Evolutionary conservation across 768 basidiomycete genomes (phyloP).

Genomic region (Hygrophorus russula): DNA sequence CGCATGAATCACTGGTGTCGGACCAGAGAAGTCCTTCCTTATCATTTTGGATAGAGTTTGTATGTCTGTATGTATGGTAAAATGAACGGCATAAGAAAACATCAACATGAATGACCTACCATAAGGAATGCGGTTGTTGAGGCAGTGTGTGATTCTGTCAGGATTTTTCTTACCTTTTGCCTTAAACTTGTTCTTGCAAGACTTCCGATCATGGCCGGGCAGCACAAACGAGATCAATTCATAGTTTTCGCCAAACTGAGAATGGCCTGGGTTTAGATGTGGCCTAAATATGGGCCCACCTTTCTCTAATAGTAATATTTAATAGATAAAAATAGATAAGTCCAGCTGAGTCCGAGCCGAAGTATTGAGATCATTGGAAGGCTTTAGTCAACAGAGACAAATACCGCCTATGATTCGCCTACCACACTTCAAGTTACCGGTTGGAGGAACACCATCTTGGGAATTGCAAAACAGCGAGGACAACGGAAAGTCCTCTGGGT

Average conservation of each 20-base stretch:
- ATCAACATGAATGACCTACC: conserved; percentile 2
- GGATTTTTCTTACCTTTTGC: conserved; percentile 77
- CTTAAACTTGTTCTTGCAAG: conserved; percentile 91
- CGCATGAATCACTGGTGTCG: conserved; percentile 53
- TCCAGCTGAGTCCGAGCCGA: background rate
- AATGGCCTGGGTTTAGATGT: conserved; percentile 69
- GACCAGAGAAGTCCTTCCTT: conserved; percentile 78
- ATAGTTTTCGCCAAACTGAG: conserved; percentile 88
- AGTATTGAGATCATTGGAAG: background rate
- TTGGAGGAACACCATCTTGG: conserved; percentile 49
- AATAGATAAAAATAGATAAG: background rate
- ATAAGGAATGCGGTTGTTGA: conserved; percentile 58
- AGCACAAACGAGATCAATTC: conserved; percentile 82
- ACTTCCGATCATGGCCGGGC: conserved; percentile 76
- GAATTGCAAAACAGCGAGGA: conserved; percentile 39
- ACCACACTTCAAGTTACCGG: conserved; percentile 31
- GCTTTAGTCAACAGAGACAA: conserved; percentile 9
- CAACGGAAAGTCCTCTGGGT: conserved; percentile 16
- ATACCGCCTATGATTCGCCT: conserved; percentile 3
- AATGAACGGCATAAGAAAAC: conserved; percentile 1
- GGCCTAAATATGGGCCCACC: conserved; percentile 59
- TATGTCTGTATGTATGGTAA: conserved; percentile 40
- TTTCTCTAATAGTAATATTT: conserved; percentile 43
- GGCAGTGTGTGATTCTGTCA: conserved; percentile 59
- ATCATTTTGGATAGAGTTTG: conserved; percentile 67